Percentiles rank a stretch among this genome's conserved stretches.
Conservation (phyloP, 176 grass and related monocot genomes). For the Oryza officinalis region DNA sequence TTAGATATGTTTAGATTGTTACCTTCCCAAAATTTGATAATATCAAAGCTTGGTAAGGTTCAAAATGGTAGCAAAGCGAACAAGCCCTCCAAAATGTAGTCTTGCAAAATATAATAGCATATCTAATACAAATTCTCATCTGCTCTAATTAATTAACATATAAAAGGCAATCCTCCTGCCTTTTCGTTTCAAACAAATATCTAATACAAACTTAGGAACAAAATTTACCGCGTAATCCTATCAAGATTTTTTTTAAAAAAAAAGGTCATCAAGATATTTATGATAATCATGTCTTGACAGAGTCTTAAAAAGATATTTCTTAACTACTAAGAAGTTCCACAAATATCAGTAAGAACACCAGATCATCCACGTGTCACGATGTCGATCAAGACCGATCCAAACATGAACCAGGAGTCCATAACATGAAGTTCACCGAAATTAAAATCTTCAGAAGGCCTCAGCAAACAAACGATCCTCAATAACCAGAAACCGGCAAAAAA, state of each 20-base stretch:
- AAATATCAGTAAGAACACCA: not conserved
- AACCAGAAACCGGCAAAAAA: not conserved
- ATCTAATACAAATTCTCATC: too few species aligned
- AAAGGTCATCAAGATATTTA: not conserved
- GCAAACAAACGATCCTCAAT: not conserved
- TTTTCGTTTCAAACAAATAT: not conserved
- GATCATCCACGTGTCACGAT: not conserved
- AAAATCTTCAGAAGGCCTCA: not conserved
- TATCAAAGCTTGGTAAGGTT: too few species aligned
- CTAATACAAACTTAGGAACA: not conserved
- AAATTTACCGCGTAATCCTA: not conserved
- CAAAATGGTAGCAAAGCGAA: too few species aligned
- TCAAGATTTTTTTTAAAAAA: too few species aligned
- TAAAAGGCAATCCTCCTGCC: too few species aligned
- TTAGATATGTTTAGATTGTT: too few species aligned
- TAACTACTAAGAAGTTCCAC: not conserved
- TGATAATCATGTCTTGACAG: not conserved
- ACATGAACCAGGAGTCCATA: not conserved
- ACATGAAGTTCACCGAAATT: not conserved
- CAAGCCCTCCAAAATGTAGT: slow-evolving; percentile 12
- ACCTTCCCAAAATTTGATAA: too few species aligned
- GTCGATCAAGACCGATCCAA: not conserved
- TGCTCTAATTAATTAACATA: too few species aligned
- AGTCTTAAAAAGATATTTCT: not conserved
- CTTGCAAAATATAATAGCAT: not conserved